Conservation (phyloP, 208 protist genomes). For the Angomonas deanei region DNA sequence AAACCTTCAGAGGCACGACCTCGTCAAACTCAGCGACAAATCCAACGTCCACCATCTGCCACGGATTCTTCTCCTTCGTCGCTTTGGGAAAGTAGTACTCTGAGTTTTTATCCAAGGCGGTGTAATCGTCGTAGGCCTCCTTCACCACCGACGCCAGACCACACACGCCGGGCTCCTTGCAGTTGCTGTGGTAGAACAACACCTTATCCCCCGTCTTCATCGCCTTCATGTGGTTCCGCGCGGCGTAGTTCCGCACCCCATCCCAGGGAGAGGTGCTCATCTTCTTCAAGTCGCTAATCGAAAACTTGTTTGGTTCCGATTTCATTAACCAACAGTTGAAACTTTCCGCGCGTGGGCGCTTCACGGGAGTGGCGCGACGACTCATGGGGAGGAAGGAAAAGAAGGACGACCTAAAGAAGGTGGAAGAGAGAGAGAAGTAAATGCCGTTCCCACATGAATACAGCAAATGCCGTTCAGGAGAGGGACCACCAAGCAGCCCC, state of each 20-base stretch:
- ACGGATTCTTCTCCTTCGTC: conserved; percentile 62
- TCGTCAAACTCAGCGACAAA: conserved; percentile 67
- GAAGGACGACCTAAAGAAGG: background rate
- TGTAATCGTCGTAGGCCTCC: conserved; percentile 66
- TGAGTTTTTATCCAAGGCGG: conserved; percentile 61
- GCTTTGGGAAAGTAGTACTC: conserved; percentile 72
- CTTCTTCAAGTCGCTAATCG: conserved; percentile 61
- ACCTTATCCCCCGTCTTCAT: conserved; percentile 73
- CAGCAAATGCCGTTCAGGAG: too few relatives aligned
- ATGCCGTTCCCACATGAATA: background rate
- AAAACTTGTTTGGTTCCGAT: conserved; percentile 79
- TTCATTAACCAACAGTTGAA: conserved; percentile 81
- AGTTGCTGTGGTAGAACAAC: conserved; percentile 87
- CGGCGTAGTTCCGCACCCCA: conserved; percentile 82
- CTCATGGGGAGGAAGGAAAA: too few relatives aligned
- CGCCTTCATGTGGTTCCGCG: conserved; percentile 78
- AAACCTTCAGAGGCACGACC: conserved; percentile 37
- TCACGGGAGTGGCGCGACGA: conserved; percentile 6
- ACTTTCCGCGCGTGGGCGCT: conserved; percentile 32
- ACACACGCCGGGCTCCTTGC: conserved; percentile 65
- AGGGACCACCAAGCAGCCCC: too few relatives aligned
- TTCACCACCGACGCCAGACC: conserved; percentile 59
- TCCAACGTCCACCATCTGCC: conserved; percentile 80
- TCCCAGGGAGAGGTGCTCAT: conserved; percentile 65
- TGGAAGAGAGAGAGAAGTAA: background rate